Base-by-base conservation (phyloP, 257 asterid genomes). In the Gentiana macrophylla region DNA sequence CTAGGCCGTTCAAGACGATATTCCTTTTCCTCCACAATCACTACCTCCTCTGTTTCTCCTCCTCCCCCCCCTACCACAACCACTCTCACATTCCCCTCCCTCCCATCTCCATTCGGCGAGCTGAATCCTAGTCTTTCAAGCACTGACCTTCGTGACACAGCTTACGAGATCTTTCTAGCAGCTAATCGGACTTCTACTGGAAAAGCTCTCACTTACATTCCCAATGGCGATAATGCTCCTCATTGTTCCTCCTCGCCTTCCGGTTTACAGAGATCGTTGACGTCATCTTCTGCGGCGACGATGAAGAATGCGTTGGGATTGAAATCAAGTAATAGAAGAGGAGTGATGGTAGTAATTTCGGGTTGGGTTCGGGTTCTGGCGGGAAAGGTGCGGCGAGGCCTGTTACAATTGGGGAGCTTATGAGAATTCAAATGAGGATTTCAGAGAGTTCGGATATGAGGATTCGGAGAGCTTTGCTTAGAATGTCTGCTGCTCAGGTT, bases 241-340 rank as follows among this genome's bases (percentile, higher is more conserved):
- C 36, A 64, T 10, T 62, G 67, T 9, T 65, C 74, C 4, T 57
- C 76, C 35, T 9, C 55, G 8, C 12, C 53, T 52, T 71, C 68
- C 9, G 61, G 72, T 32, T 46, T 77, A 68, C 92, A 83, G 80
- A 72, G 89, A 78, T 91, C 98, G 6, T 61, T 87, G 69, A 87
- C 97, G 24, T 84, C 94, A 15, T 77, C 98, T 3, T 97, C 98
- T 48, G 98, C 98, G 4, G 83, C 95, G 34, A 91, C 84, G 79
- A 91, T 91, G 98, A 91, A 91, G 79, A 87, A 91, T 75, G 97
- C 98, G 3, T 55, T 91, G 80, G 98, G 98, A 57, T 68, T 91
- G 73, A 83, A 86, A 88, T 91, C 98, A 64, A 70, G 73, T 67
- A 72, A 89, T 8, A 61, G 78, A 53, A 86, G 79, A 53, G 62